A percentile compares a stretch with the other conserved stretches of the same genome.
Evolutionary conservation across 129 eudicot species (phyloP).

Genomic region (Kitagawia praeruptora): DNA sequence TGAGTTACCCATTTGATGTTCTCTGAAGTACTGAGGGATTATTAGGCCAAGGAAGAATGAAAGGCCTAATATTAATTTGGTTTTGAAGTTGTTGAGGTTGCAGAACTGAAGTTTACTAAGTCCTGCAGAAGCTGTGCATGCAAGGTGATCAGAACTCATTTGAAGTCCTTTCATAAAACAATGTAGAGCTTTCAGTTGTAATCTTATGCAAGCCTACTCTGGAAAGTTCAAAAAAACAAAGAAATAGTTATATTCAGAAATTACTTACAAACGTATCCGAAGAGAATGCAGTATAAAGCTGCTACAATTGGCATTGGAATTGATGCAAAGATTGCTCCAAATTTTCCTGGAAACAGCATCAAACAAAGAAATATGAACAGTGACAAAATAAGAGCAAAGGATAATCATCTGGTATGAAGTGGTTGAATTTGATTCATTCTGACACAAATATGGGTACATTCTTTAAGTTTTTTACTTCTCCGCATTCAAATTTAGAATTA

Average conservation of each 20-base stretch:
- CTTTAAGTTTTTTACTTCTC: background rate
- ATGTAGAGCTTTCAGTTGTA: background rate
- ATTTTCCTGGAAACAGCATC: slow-evolving; percentile 41
- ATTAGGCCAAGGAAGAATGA: slow-evolving; percentile 65
- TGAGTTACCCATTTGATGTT: slow-evolving; percentile 50
- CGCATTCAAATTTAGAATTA: background rate
- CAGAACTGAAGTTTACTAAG: slow-evolving; percentile 64
- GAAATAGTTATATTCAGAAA: background rate
- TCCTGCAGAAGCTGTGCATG: slow-evolving; percentile 57
- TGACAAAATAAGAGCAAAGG: background rate
- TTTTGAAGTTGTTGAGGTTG: slow-evolving; percentile 70
- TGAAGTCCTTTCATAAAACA: background rate
- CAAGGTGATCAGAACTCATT: background rate
- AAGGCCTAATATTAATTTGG: slow-evolving; percentile 55
- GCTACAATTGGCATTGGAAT: slow-evolving; percentile 59
- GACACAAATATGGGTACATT: background rate
- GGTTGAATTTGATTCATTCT: background rate
- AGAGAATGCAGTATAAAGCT: slow-evolving; percentile 54
- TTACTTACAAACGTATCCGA: slow-evolving; percentile 58
- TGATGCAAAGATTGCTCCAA: slow-evolving; percentile 72
- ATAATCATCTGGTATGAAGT: background rate
- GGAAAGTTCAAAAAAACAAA: background rate
- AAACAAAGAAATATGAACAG: background rate
- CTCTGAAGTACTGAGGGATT: slow-evolving; percentile 62
- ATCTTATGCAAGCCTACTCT: background rate